Evolutionary conservation across 2,329 filamentous ascomycete genomes (phyloP).

Genomic region (Fusarium penzigii): DNA sequence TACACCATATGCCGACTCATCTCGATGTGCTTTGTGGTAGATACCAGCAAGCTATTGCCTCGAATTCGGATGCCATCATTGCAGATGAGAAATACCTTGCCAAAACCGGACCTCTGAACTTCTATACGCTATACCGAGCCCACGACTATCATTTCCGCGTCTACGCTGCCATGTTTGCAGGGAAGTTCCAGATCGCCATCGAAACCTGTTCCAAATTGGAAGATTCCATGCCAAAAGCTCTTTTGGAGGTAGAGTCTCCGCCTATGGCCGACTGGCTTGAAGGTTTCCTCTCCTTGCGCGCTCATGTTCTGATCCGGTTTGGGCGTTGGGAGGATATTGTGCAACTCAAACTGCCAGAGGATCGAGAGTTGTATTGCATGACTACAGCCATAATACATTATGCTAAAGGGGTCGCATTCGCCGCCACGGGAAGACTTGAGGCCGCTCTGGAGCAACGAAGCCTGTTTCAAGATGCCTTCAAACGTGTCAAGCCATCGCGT

Average conservation of each 20-base stretch:
- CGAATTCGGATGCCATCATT: conserved; percentile 65
- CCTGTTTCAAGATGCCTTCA: conserved; percentile 52
- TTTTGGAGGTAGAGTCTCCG: conserved; percentile 64
- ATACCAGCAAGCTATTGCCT: conserved; percentile 65
- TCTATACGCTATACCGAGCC: conserved; percentile 75
- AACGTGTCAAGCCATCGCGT: conserved; percentile 57
- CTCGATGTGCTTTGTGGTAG: conserved; percentile 70
- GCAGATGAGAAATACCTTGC: conserved; percentile 69
- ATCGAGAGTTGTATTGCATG: conserved; percentile 64
- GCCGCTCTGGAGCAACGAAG: conserved; percentile 54
- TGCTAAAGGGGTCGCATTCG: conserved; percentile 66
- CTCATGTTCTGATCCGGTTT: conserved; percentile 73
- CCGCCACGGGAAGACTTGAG: conserved; percentile 55
- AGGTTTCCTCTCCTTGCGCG: conserved; percentile 65
- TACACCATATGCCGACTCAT: conserved; percentile 77
- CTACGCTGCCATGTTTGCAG: conserved; percentile 78
- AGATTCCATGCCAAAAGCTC: conserved; percentile 59
- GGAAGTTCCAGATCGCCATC: conserved; percentile 62
- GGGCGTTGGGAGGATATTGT: conserved; percentile 70
- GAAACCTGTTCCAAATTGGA: conserved; percentile 63
- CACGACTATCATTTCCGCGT: conserved; percentile 76
- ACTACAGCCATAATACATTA: conserved; percentile 71
- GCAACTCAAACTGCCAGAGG: conserved; percentile 54
- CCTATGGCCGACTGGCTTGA: conserved; percentile 83
- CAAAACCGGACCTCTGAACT: conserved; percentile 62